A percentile compares a stretch with the other conserved stretches of the same genome.
Evolutionary conservation across 2,329 filamentous ascomycete species (phyloP).

Genomic region (Sclerotinia trifoliorum): DNA sequence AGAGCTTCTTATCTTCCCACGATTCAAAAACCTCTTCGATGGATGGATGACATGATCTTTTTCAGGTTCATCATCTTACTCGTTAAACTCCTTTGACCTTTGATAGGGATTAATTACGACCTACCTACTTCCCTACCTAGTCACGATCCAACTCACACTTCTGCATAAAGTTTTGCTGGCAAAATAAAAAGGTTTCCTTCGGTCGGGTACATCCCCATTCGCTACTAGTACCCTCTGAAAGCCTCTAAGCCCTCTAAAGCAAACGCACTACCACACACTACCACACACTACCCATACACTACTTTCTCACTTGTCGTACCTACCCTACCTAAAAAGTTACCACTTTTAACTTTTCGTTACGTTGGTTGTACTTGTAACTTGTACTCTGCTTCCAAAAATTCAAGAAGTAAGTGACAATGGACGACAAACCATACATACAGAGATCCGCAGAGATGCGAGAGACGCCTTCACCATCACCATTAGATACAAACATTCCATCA

Average conservation of each 20-base stretch:
- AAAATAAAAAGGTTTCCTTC: constrained; percentile 2
- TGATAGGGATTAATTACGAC: not conserved
- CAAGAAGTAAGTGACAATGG: constrained; percentile 21
- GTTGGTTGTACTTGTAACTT: constrained; percentile 13
- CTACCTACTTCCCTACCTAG: no score
- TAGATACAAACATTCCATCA: constrained; percentile 14
- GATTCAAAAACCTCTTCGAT: not conserved
- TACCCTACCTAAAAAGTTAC: constrained; percentile 14
- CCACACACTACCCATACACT: no score
- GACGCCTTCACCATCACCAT: constrained; percentile 11
- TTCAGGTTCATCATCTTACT: not conserved
- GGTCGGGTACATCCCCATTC: constrained; percentile 20
- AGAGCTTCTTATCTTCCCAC: not conserved
- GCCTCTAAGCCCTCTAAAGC: not conserved
- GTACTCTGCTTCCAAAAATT: not conserved
- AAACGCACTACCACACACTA: no score
- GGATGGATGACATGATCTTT: constrained; percentile 2
- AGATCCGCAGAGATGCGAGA: constrained; percentile 20
- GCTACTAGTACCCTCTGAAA: not conserved
- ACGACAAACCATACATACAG: constrained; percentile 10
- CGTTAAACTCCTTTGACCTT: not conserved
- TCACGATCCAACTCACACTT: not conserved
- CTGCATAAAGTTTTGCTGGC: constrained; percentile 12
- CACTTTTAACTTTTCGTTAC: constrained; percentile 21
- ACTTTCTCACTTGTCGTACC: constrained; percentile 17